These are phyloP conservation scores for Fusarium haematococcum DNA, from an alignment of 2,329 filamentous ascomycete genomes.

Conservation along the genomic window DNA sequence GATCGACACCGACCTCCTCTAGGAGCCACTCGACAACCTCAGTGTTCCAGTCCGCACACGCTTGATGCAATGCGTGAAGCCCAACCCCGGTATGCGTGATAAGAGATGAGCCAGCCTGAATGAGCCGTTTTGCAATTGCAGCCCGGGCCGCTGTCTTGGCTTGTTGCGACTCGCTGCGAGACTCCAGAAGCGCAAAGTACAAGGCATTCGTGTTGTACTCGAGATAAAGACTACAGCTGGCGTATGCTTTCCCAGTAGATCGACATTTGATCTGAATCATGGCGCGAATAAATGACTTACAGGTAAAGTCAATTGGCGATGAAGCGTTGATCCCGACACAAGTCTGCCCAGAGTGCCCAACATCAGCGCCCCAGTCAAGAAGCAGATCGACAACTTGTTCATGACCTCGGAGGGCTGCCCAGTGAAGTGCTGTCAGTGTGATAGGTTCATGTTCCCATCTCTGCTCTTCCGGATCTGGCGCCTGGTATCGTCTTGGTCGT, in stretches of 20 bases:
- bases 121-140: background rate
- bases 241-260: background rate
- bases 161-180: background rate
- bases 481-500: background rate
- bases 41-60: background rate
- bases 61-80: background rate
- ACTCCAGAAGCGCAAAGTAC: conserved; percentile 4
- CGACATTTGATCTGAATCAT: background rate
- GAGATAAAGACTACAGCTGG: background rate
- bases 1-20: background rate
- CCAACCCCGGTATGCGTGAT: background rate
- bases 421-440: background rate
- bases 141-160: background rate
- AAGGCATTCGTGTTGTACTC: background rate
- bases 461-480: background rate
- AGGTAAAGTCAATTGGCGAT: background rate
- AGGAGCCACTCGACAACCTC: background rate
- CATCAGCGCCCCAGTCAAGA: background rate
- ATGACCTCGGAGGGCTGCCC: background rate
- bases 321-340: background rate
- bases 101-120: background rate
- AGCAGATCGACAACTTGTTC: background rate
- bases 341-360: background rate
- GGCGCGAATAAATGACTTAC: background rate
- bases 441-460: background rate